phyloP scores from a whole-genome alignment of 306 rosid species.

The Gastrolobium villosum region DNA sequence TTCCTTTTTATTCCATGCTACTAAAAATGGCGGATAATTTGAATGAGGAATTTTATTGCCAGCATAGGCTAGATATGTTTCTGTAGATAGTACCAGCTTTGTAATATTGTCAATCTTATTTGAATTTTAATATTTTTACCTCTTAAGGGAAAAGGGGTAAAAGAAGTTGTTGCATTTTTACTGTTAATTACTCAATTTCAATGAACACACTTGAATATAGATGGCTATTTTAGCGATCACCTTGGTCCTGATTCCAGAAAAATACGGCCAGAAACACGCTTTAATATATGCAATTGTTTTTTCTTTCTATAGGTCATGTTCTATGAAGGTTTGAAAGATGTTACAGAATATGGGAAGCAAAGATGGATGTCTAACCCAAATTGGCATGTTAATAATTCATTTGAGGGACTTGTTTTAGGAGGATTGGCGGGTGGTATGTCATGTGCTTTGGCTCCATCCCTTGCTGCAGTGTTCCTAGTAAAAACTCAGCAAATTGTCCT shows the following conservation, averaged over 20 bases:
- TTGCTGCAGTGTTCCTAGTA: constrained; percentile 9
- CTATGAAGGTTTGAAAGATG: constrained; percentile 83
- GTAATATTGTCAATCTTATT: background rate
- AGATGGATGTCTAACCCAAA: constrained; percentile 59
- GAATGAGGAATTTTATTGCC: background rate
- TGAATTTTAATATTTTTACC: background rate
- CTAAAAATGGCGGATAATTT: background rate
- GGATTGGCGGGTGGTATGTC: constrained; percentile 93
- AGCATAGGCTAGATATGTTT: background rate
- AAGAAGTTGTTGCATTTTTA: constrained; percentile 1
- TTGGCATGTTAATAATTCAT: constrained; percentile 63
- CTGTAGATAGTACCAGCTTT: background rate
- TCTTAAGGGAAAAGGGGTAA: background rate
- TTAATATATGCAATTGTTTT: constrained; percentile 29
- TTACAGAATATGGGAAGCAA: constrained; percentile 67
- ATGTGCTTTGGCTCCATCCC: constrained; percentile 41
- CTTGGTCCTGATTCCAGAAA: constrained; percentile 24
- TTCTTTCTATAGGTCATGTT: constrained; percentile 69
- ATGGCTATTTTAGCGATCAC: background rate
- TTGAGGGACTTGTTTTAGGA: constrained; percentile 83
- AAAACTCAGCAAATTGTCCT: background rate
- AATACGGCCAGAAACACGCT: background rate
- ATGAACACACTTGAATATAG: background rate
- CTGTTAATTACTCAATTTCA: background rate
- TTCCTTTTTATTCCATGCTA: constrained; percentile 5